Conservation (phyloP, 1,284 basidiomycete genomes). For the Peniophora sp. region DNA sequence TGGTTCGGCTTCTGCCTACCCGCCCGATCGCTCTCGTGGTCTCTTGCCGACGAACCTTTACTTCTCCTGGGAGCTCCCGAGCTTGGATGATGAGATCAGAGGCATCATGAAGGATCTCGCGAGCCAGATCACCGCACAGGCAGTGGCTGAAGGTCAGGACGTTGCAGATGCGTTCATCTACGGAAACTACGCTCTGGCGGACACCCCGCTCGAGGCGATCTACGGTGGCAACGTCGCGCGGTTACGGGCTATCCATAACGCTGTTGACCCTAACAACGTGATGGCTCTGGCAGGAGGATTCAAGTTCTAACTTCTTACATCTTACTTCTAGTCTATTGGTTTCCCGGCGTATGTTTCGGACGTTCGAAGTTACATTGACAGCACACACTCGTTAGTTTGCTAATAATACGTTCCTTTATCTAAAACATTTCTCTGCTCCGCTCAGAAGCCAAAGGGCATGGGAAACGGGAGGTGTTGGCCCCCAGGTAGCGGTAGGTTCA, state of each 20-base stretch:
- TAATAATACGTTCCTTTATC: no score
- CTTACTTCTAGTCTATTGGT: no score
- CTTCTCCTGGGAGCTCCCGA: constrained; percentile 30
- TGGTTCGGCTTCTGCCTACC: constrained; percentile 35
- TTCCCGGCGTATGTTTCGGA: no score
- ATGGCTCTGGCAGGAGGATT: constrained; percentile 44
- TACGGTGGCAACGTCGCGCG: constrained; percentile 33
- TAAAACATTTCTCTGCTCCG: no score
- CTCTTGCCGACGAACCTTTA: constrained; percentile 42
- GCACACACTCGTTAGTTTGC: no score
- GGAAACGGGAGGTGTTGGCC: no score
- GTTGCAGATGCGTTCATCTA: constrained; percentile 25
- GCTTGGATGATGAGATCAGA: constrained; percentile 30
- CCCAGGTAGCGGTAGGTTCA: no score
- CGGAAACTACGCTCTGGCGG: constrained; percentile 38
- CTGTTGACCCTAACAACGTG: constrained; percentile 34
- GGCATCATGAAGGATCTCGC: constrained; percentile 31
- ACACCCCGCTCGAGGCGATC: constrained; percentile 28
- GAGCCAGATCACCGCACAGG: constrained; percentile 27
- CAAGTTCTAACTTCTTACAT: constrained; percentile 12
- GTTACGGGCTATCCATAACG: constrained; percentile 24
- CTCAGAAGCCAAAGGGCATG: no score
- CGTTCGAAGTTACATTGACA: no score
- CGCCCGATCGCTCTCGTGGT: constrained; percentile 30
- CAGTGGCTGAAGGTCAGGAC: constrained; percentile 34